phyloP scores from a whole-genome alignment of 768 basidiomycete genomes.

The Wakefieldia striispora region DNA sequence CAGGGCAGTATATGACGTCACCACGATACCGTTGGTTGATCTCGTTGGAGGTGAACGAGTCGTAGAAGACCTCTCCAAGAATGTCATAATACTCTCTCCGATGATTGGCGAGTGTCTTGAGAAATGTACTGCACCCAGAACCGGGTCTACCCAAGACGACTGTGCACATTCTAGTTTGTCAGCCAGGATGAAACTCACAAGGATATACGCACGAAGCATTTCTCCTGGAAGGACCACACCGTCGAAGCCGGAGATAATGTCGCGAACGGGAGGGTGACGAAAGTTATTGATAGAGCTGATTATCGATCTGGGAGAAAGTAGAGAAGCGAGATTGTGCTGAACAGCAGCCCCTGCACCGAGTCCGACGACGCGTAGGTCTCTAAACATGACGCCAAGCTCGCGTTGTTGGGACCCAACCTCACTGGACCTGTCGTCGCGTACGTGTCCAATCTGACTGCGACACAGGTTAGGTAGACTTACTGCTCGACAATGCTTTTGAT shows the following conservation, averaged over 20 bases:
- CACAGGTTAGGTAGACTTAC: not conserved
- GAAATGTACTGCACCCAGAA: slow-evolving; percentile 50
- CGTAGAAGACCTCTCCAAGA: slow-evolving; percentile 41
- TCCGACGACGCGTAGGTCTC: slow-evolving; percentile 52
- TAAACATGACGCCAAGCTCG: slow-evolving; percentile 50
- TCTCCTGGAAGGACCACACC: slow-evolving; percentile 68
- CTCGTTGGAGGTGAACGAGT: slow-evolving; percentile 43
- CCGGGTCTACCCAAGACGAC: slow-evolving; percentile 86
- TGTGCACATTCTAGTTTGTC: slow-evolving; percentile 20
- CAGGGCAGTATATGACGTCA: slow-evolving; percentile 47
- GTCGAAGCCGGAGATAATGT: slow-evolving; percentile 61
- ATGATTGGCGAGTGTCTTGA: slow-evolving; percentile 52
- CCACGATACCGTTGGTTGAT: slow-evolving; percentile 48
- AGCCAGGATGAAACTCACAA: not conserved
- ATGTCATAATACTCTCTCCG: slow-evolving; percentile 41
- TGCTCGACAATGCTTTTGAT: slow-evolving; percentile 14
- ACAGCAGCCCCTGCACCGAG: slow-evolving; percentile 41
- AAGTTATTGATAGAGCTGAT: slow-evolving; percentile 38
- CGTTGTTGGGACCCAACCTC: slow-evolving; percentile 34
- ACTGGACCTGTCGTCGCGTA: slow-evolving; percentile 29
- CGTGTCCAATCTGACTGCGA: too few relatives aligned
- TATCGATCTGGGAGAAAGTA: slow-evolving; percentile 45
- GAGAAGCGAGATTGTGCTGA: slow-evolving; percentile 52
- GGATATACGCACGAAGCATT: slow-evolving; percentile 62
- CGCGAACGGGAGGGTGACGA: slow-evolving; percentile 61